Evolutionary conservation across 2,329 filamentous ascomycete genomes (phyloP), one percentile per base, ranked within the genome.

Genomic region (Thielaviopsis punctulata): DNA sequence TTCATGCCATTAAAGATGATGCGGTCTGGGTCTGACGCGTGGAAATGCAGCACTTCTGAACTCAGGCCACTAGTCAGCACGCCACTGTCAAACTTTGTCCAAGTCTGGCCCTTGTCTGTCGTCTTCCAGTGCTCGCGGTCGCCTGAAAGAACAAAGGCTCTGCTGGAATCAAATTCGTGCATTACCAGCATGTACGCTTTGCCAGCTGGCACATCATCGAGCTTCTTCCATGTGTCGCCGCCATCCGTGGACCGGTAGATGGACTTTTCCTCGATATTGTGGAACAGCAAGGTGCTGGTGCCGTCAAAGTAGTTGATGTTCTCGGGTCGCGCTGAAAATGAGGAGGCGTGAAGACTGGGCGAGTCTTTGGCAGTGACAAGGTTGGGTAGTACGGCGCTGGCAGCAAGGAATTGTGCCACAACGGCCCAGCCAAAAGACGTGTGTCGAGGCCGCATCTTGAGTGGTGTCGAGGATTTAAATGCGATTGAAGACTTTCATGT

Each of bases 281-380:
- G 80, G 62, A 87, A 80, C 45, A 96, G 67, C 55, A 94, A 72
- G 49, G 84, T 77, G 64, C 95, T 82, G 58, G 86, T 89, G 64
- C 90, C 86, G 62, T 92, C 82, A 63, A 98, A 96, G 68, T 95
- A 98, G 68, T 84, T 84, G 58, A 95, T 70, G 63, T 80, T 80
- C 51, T 68, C 63, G 1, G 87, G 85, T 51, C 73, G 66, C 60
- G 80, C 72, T 45, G 83, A 70, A 67, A 95, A 85, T 46, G 74
- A 66, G 51, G 71, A 84, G 55, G 72, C 68, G 56, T 74, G 71
- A 60, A 95, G 73, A 52, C 73, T 72, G 22, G 89, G 89, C 48
- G 72, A 71, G 61, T 80, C 64, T 82, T 82, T 52, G 79, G 69
- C 57, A 69, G 59, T 44, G 27, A 25, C 48, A 45, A 55, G 43